Percentiles rank a stretch among this genome's conserved stretches.
Evolutionary conservation across 495 filamentous ascomycete species (phyloP).

Genomic region (Friedmanniomyces simplex): DNA sequence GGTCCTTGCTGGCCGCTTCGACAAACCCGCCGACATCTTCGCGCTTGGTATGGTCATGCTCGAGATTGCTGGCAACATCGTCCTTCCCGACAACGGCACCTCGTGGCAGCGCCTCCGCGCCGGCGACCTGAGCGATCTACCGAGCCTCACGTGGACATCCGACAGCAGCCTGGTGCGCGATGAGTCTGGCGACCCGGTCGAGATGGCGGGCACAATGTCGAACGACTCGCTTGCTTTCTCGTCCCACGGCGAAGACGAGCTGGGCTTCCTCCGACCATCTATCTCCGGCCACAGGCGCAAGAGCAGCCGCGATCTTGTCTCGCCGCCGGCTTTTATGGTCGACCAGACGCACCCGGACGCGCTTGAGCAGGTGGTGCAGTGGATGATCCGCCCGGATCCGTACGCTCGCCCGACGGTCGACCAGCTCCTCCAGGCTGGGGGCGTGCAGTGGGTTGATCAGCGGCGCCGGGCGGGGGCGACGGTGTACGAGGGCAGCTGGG

Average conservation of each 20-base stretch:
- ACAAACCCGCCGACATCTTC: constrained; percentile 89
- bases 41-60: constrained; percentile 86
- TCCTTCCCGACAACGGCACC: constrained; percentile 80
- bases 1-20: constrained; percentile 68
- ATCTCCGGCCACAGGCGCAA: constrained; percentile 18
- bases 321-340: constrained; percentile 80
- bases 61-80: constrained; percentile 84
- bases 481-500: constrained; percentile 92
- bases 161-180: constrained; percentile 62
- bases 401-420: constrained; percentile 60
- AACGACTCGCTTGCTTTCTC: constrained; percentile 15
- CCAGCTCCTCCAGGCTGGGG: constrained; percentile 56
- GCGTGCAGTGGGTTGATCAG: constrained; percentile 62
- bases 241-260: constrained; percentile 11
- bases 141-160: constrained; percentile 68
- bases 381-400: constrained; percentile 76
- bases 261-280: constrained; percentile 16
- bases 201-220: constrained; percentile 8
- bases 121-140: constrained; percentile 77
- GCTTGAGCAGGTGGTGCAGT: constrained; percentile 71
- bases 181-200: constrained; percentile 57
- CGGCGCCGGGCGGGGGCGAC: constrained; percentile 76
- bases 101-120: constrained; percentile 80
- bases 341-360: constrained; percentile 56
- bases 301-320: constrained; percentile 52